phyloP scores from a whole-genome alignment of 208 protist genomes.

The Crithidia fasciculata region DNA sequence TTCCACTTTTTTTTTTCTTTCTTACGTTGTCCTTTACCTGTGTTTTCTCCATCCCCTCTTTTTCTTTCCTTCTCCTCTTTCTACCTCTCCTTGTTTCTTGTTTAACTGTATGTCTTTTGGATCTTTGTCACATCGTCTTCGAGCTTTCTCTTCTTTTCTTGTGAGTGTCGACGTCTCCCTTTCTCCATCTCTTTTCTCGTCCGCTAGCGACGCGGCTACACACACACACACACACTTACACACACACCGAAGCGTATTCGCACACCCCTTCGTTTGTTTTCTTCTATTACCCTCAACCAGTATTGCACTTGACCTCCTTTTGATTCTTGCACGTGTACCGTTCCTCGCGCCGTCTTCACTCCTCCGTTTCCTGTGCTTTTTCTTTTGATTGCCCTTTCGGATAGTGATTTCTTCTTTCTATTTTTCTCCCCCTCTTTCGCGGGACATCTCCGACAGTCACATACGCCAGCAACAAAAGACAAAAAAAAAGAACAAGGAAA shows the following conservation, averaged over 20 bases:
- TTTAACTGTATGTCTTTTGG: neutral
- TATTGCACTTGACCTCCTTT: neutral
- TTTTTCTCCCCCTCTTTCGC: slow-evolving; percentile 17
- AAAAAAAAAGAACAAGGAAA: too few relatives aligned
- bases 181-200: neutral
- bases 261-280: neutral
- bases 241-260: too few relatives aligned
- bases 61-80: neutral
- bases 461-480: too few relatives aligned
- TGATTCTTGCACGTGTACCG: slow-evolving; percentile 12
- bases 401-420: neutral
- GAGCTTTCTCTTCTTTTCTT: slow-evolving; percentile 2
- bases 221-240: too few relatives aligned
- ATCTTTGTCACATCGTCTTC: neutral
- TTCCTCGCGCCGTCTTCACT: neutral
- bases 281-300: slow-evolving; percentile 1
- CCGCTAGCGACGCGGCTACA: too few relatives aligned
- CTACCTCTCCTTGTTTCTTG: neutral
- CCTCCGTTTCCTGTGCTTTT: neutral
- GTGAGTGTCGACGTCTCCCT: neutral
- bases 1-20: neutral
- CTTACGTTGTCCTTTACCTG: neutral
- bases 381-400: slow-evolving; percentile 8
- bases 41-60: neutral
- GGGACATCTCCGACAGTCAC: too few relatives aligned